Percentiles rank a stretch among this genome's conserved stretches.
Evolutionary conservation across 108 stramenopile genomes (phyloP).

Genomic region (Cyclotella baltica): DNA sequence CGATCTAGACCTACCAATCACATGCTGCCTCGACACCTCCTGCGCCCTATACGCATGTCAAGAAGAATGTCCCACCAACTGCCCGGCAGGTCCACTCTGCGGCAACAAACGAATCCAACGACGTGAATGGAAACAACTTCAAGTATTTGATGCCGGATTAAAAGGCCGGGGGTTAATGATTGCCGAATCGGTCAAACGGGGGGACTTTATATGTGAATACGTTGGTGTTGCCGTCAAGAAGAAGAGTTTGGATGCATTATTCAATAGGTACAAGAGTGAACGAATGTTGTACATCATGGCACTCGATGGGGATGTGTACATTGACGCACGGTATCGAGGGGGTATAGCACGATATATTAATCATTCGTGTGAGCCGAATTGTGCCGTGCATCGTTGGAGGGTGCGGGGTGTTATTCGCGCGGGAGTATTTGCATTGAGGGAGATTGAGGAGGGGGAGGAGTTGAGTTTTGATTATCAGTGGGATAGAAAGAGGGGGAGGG

Average conservation of each 20-base stretch:
- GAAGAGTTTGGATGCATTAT: constrained; percentile 63
- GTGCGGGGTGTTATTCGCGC: constrained; percentile 85
- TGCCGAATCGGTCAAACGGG: constrained; percentile 55
- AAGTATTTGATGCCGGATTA: constrained; percentile 76
- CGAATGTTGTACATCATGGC: constrained; percentile 96
- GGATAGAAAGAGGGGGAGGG: constrained; percentile 89
- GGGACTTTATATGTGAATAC: constrained; percentile 86
- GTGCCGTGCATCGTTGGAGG: constrained; percentile 92
- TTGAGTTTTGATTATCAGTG: constrained; percentile 98
- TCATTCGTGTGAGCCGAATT: constrained; percentile 98
- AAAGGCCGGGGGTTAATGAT: constrained; percentile 81
- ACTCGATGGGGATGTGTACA: constrained; percentile 83
- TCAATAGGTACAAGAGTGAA: constrained; percentile 73
- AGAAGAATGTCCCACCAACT: constrained; percentile 82
- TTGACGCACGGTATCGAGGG: constrained; percentile 95
- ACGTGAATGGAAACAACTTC: constrained; percentile 65
- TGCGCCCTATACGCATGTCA: constrained; percentile 81
- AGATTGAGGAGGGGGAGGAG: constrained; percentile 91
- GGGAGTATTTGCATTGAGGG: constrained; percentile 84
- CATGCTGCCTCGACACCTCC: constrained; percentile 51
- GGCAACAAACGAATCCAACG: constrained; percentile 77
- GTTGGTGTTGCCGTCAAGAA: constrained; percentile 82
- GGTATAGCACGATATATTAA: constrained; percentile 97
- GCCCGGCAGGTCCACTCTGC: constrained; percentile 71
- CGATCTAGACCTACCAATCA: constrained; percentile 18